Evolutionary conservation across 2,329 filamentous ascomycete species (phyloP).

Genomic region (Aspergillus calidoustus): DNA sequence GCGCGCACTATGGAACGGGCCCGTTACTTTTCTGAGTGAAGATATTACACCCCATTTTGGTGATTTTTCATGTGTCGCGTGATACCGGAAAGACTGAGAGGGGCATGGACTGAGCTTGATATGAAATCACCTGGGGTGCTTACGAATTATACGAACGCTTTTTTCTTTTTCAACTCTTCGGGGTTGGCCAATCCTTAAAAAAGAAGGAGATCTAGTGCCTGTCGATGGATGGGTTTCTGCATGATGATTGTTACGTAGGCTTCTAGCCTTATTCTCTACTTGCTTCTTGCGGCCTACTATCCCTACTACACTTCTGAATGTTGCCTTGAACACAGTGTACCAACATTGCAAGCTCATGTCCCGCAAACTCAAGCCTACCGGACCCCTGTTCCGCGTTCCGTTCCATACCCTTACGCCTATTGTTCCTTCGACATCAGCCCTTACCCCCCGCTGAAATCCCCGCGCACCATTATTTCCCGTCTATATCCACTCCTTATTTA

Average conservation of each 20-base stretch:
- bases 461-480: conserved; percentile 14
- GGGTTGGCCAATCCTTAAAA: conserved; percentile 9
- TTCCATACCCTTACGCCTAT: conserved; percentile 1
- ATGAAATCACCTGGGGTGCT: conserved; percentile 15
- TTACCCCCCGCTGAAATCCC: conserved; percentile 13
- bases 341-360: conserved; percentile 14
- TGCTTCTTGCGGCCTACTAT: conserved; percentile 11
- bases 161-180: conserved; percentile 6
- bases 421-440: conserved; percentile 4
- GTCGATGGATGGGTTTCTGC: conserved; percentile 13
- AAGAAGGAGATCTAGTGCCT: conserved; percentile 14
- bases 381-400: background rate
- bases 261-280: conserved; percentile 10
- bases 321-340: conserved; percentile 16
- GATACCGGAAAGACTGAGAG: conserved; percentile 16
- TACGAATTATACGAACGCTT: conserved; percentile 14
- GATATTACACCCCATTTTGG: conserved; percentile 1
- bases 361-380: background rate
- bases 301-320: conserved; percentile 17
- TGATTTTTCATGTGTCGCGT: conserved; percentile 17
- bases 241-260: conserved; percentile 15
- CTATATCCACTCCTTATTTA: conserved; percentile 31
- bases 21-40: conserved; percentile 12
- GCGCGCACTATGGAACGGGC: conserved; percentile 17
- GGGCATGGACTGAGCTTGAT: conserved; percentile 18